Evolutionary conservation across 306 rosid genomes (phyloP).

Genomic region (Vigna hirtella): DNA sequence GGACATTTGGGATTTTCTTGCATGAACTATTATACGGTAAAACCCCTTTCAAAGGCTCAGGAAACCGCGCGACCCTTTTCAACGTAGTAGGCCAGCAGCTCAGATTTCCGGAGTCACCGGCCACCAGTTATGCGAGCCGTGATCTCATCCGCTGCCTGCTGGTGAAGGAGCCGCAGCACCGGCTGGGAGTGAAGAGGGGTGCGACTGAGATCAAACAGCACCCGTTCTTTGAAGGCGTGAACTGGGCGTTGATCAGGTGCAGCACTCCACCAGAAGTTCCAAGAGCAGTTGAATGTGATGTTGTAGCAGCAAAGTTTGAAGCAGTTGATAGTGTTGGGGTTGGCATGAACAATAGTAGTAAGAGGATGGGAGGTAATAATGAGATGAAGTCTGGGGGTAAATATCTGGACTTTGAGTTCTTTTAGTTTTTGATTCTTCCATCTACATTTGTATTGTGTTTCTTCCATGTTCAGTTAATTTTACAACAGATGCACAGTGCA

Average conservation of each 20-base stretch:
- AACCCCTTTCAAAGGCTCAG: conserved; percentile 73
- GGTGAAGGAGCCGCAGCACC: conserved; percentile 89
- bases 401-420: conserved; percentile 96
- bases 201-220: conserved; percentile 96
- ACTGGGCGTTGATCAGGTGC: conserved; percentile 94
- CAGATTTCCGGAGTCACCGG: conserved; percentile 77
- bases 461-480: conserved; percentile 41
- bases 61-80: conserved; percentile 93
- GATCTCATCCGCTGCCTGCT: conserved; percentile 85
- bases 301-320: conserved; percentile 62
- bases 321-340: conserved; percentile 61
- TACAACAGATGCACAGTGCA: conserved; percentile 31
- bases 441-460: conserved; percentile 50
- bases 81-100: conserved; percentile 96
- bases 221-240: conserved; percentile 91
- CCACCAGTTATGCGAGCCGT: conserved; percentile 80
- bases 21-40: conserved; percentile 57
- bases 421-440: conserved; percentile 60
- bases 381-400: conserved; percentile 84
- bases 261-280: conserved; percentile 97
- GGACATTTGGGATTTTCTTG: conserved; percentile 67
- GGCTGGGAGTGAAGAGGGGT: conserved; percentile 92
- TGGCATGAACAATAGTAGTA: conserved; percentile 66
- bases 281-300: conserved; percentile 72
- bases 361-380: conserved; percentile 66